Conservation (phyloP, 1,284 basidiomycete species). For the Irpex sp. region DNA sequence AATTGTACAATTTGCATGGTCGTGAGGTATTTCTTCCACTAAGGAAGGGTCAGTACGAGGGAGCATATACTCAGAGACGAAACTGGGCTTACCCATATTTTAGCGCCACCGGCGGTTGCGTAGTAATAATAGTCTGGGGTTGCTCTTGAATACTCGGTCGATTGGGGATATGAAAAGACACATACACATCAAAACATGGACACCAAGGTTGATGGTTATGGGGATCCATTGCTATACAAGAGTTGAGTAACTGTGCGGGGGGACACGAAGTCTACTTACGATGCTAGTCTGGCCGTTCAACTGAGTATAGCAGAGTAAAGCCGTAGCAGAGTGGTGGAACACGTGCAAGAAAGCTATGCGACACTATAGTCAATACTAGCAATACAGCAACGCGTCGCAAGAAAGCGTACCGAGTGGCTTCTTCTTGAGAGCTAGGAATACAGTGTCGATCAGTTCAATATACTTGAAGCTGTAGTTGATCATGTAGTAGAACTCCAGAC, state of each 20-base stretch:
- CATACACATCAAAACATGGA: conserved; percentile 98
- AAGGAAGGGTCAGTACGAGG: conserved; percentile 2
- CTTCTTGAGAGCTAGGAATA: conserved; percentile 98
- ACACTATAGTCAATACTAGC: background rate
- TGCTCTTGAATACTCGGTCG: background rate
- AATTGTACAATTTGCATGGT: conserved; percentile 96
- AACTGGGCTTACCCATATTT: conserved; percentile 77
- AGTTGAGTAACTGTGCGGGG: background rate
- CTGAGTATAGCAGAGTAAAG: conserved; percentile 91
- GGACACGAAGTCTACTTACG: conserved; percentile 41
- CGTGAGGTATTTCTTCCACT: conserved; percentile 98
- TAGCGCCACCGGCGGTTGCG: conserved; percentile 92
- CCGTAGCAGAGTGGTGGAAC: conserved; percentile 99
- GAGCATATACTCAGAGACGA: background rate
- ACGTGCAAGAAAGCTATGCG: conserved; percentile 89
- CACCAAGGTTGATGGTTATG: conserved; percentile 88
- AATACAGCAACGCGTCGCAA: conserved; percentile 4
- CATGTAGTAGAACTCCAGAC: conserved; percentile 92
- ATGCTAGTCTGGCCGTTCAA: conserved; percentile 91
- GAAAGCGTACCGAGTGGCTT: conserved; percentile 80
- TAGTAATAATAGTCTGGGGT: conserved; percentile 92
- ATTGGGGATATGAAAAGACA: conserved; percentile 13
- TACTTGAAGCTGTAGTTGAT: conserved; percentile 99
- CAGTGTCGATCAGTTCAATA: conserved; percentile 90
- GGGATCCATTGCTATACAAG: conserved; percentile 86